Conservation (phyloP, 108 stramenopile species). For the Skeletonema tropicum region DNA sequence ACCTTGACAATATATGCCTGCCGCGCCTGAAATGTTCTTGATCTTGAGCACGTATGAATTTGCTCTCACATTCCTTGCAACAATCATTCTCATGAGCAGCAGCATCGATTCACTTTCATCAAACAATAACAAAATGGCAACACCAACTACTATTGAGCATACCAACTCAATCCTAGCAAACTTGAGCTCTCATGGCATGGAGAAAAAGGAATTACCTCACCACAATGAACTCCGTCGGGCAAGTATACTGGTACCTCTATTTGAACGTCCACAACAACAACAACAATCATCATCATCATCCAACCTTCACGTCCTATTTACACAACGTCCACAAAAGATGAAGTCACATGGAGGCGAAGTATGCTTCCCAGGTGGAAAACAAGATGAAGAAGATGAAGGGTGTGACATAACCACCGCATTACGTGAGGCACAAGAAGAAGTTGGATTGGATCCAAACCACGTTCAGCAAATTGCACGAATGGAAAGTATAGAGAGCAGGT, state of each 20-base stretch:
- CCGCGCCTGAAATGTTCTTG: too few relatives aligned
- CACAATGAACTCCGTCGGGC: conserved; percentile 32
- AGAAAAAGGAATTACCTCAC: conserved; percentile 30
- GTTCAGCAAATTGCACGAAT: conserved; percentile 49
- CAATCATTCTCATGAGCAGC: background rate
- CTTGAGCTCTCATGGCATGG: conserved; percentile 25
- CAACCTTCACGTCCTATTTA: conserved; percentile 57
- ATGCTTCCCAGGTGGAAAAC: conserved; percentile 75
- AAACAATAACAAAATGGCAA: background rate
- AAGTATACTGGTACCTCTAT: conserved; percentile 49
- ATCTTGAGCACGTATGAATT: background rate
- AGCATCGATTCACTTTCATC: background rate
- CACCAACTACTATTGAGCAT: background rate
- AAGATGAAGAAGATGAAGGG: conserved; percentile 58
- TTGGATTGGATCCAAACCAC: conserved; percentile 51
- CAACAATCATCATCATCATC: background rate
- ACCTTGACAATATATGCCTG: too few relatives aligned
- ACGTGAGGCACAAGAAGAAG: conserved; percentile 73
- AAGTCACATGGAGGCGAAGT: conserved; percentile 74
- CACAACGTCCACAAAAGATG: conserved; percentile 55
- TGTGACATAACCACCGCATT: conserved; percentile 68
- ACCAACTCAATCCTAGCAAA: background rate
- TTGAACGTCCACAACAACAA: conserved; percentile 18
- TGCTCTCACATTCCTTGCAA: background rate
- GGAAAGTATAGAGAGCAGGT: conserved; percentile 52